Percentiles rank a stretch among this genome's conserved stretches.
phyloP scores from a whole-genome alignment of 2,329 filamentous ascomycete species.

The Cladorrhinum sp. region DNA sequence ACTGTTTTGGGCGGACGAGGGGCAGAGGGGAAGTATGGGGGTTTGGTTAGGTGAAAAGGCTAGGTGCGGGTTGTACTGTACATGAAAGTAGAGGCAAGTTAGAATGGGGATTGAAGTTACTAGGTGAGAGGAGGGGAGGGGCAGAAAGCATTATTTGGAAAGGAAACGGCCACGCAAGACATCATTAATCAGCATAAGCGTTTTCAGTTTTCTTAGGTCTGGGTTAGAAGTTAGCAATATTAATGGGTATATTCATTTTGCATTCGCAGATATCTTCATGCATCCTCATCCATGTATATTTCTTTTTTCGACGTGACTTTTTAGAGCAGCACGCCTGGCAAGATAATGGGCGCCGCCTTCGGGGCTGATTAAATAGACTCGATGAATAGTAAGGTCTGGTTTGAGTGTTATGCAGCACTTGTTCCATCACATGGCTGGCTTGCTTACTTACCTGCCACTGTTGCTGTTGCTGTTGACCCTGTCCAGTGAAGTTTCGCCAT shows the following conservation, averaged over 20 bases:
- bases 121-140: background rate
- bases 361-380: too few species aligned
- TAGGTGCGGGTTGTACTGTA: background rate
- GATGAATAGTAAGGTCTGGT: too few species aligned
- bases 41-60: conserved; percentile 8
- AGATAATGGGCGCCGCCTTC: too few species aligned
- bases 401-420: too few species aligned
- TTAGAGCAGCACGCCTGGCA: too few species aligned
- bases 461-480: too few species aligned
- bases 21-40: background rate
- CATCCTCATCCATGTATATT: background rate
- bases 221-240: background rate
- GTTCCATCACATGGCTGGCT: too few species aligned
- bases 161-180: background rate
- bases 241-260: background rate
- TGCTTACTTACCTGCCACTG: too few species aligned
- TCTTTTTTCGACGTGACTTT: too few species aligned
- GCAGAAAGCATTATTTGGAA: background rate
- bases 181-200: background rate
- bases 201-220: background rate
- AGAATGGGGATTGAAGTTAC: background rate
- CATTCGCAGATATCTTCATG: background rate
- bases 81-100: background rate
- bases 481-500: too few species aligned
- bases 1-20: conserved; percentile 18